phyloP scores from a whole-genome alignment of 441 rosid genomes.

The Geranium incanum region DNA sequence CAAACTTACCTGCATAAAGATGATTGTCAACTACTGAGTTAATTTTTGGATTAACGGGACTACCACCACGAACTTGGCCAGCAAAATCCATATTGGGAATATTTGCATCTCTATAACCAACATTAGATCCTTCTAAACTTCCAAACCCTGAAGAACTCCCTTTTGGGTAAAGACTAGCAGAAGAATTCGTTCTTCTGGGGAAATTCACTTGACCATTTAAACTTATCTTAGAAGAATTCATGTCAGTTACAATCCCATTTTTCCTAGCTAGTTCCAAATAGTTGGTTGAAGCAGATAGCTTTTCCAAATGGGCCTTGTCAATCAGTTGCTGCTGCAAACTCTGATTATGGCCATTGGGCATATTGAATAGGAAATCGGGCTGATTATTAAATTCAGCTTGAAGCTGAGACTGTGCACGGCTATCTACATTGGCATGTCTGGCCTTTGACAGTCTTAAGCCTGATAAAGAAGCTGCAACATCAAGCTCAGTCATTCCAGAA shows the following conservation, averaged over 20 bases:
- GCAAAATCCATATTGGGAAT: slow-evolving; percentile 38
- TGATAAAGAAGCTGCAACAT: slow-evolving; percentile 50
- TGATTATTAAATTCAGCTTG: slow-evolving; percentile 36
- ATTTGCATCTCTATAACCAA: slow-evolving; percentile 35
- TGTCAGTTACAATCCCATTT: slow-evolving; percentile 33
- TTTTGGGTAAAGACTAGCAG: slow-evolving; percentile 53
- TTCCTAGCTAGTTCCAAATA: slow-evolving; percentile 40
- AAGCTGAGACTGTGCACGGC: slow-evolving; percentile 35
- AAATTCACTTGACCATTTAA: slow-evolving; percentile 44
- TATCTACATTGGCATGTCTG: slow-evolving; percentile 40
- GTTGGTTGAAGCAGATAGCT: slow-evolving; percentile 36
- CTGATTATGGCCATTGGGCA: slow-evolving; percentile 44
- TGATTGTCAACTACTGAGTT: slow-evolving; percentile 35
- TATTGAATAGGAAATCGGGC: slow-evolving; percentile 40
- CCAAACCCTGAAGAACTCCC: slow-evolving; percentile 46
- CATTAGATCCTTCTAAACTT: slow-evolving; percentile 40
- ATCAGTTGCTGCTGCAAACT: slow-evolving; percentile 42
- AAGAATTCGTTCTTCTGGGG: slow-evolving; percentile 63
- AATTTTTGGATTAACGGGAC: slow-evolving; percentile 40
- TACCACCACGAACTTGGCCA: slow-evolving; percentile 36
- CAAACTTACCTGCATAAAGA: slow-evolving; percentile 40
- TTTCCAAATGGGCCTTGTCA: slow-evolving; percentile 38
- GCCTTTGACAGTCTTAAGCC: slow-evolving; percentile 42
- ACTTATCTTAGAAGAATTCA: slow-evolving; percentile 37
- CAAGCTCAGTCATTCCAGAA: slow-evolving; percentile 38